Evolutionary conservation across 768 basidiomycete genomes (phyloP), one percentile per base, ranked within the genome.

Genomic region (Pholiota conissans): DNA sequence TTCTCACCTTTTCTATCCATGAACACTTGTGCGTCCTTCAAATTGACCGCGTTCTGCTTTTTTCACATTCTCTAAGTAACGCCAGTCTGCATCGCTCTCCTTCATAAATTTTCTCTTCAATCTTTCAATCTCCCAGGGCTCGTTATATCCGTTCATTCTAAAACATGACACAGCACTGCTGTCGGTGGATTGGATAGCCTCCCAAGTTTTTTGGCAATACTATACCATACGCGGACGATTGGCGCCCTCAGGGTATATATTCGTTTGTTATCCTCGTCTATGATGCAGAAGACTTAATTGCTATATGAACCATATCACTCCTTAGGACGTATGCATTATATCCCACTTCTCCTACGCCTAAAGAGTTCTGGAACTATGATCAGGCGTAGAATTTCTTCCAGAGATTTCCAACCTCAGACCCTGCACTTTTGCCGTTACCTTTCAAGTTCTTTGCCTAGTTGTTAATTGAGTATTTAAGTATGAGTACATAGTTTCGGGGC

Each of bases 401-500:
- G 18, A 5, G 42, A 13, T 24, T 8, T 22, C 24, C 22, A 39
- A 16, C 37, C n/a, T 3, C 37, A n/a, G 37, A 39, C 5, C 9
- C n/a, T 18, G 5, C 37, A 39, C n/a, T 14, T 18, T 18, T 18
- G n/a, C 2, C 4, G 13, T 9, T 35, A 3, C 34, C 16, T 16
- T 18, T 18, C 37, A 39, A n/a, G n/a, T n/a, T n/a, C n/a, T n/a
- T n/a, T n/a, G n/a, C n/a, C n/a, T n/a, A n/a, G n/a, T 50, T 50
- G 26, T 14, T 22, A 35, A 5, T 50, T 22, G 34, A 32, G 10
- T 58, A 53, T 57, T 50, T 59, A 52, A 40, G 20, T n/a, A n/a
- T n/a, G n/a, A n/a, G n/a, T n/a, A n/a, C n/a, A n/a, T 49, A 59
- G 34, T 40, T 40, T 18, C 22, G 42, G 18, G 22, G 18, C 11